Evolutionary conservation across 805 yeast genomes (phyloP), one percentile per base, ranked within the genome.

Genomic region (Sporopachydermia lactativora): DNA sequence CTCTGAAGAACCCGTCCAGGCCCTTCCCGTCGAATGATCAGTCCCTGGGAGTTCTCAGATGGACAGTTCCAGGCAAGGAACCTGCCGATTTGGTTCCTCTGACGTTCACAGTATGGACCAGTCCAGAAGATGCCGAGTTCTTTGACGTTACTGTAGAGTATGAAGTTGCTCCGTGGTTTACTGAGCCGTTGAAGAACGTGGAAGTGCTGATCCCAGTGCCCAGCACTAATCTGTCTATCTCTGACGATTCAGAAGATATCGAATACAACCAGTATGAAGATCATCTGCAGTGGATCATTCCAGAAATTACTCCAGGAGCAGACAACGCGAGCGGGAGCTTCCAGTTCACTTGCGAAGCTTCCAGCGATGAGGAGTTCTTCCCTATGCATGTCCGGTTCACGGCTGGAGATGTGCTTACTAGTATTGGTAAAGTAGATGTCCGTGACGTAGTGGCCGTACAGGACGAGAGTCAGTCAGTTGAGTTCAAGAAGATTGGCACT

Each of bases 1-100:
- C 81, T 1, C 71, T 88, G 53, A 83, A 82, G 56, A 94, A 88
- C 57, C 65, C 75, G 41, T 54, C 70, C 37, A 83, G 84, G 54
- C 73, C 86, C 28, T 88, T 92, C 73, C 97, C 97, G 34, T 69
- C 86, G 5, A 85, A 88, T 59, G 95, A 86, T 57, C 89, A 84
- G 55, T 75, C 84, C 39, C 70, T 89, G 49, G 94, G 95, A 47
- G 94, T 89, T 19, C 72, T 92, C 52, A 80, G 95, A 68, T 89
- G 95, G 97, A 79, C 85, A 58, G 77, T 78, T 37, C 69, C 67
- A 36, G 82, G 81, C 28, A 70, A 73, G 46, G 67, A 64, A 18
- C 5, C 36, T 17, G 13, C 8, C 6, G 43, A 52, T 15, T 52
- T 60, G 35, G 62, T 71, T 24, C 97, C 97, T 24, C 59, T 89